Conservation (phyloP, 495 filamentous ascomycete genomes). For the Cryomyces minteri region DNA sequence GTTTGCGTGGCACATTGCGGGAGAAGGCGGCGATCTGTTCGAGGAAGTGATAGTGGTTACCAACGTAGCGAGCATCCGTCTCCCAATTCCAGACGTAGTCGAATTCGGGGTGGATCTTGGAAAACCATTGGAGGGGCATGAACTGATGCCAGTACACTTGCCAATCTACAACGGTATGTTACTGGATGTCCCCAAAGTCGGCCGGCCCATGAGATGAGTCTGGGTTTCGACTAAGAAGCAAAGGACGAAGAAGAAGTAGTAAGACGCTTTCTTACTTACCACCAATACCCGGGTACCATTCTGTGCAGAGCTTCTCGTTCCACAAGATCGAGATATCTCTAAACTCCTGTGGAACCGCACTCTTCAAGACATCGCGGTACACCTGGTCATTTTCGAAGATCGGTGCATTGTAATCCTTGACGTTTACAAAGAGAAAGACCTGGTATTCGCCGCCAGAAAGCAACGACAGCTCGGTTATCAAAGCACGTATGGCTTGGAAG, state of each 20-base stretch:
- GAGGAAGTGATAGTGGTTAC: slow-evolving; percentile 52
- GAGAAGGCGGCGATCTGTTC: slow-evolving; percentile 40
- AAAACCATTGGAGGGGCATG: slow-evolving; percentile 44
- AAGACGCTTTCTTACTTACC: too few species aligned
- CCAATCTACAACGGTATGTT: slow-evolving; percentile 17
- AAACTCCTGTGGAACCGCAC: slow-evolving; percentile 44
- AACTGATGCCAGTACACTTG: slow-evolving; percentile 31
- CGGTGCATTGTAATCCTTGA: slow-evolving; percentile 36
- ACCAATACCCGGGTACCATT: slow-evolving; percentile 32
- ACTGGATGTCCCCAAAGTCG: too few species aligned
- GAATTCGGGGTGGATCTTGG: slow-evolving; percentile 48
- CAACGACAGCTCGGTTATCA: slow-evolving; percentile 55
- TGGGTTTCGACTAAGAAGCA: slow-evolving; percentile 8
- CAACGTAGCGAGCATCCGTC: slow-evolving; percentile 50
- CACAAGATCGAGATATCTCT: slow-evolving; percentile 48
- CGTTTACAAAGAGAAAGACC: slow-evolving; percentile 56
- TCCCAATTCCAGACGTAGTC: slow-evolving; percentile 67
- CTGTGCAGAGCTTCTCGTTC: slow-evolving; percentile 36
- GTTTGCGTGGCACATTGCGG: slow-evolving; percentile 41
- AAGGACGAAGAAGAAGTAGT: not conserved
- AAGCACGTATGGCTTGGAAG: slow-evolving; percentile 47
- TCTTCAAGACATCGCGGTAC: slow-evolving; percentile 33
- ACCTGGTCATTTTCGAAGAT: slow-evolving; percentile 35
- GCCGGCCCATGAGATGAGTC: too few species aligned
- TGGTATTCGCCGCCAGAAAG: slow-evolving; percentile 61